These are phyloP conservation scores for Globisporangium rhizosaccharum DNA, from an alignment of 352 stramenopile species.

Conservation along the genomic window DNA sequence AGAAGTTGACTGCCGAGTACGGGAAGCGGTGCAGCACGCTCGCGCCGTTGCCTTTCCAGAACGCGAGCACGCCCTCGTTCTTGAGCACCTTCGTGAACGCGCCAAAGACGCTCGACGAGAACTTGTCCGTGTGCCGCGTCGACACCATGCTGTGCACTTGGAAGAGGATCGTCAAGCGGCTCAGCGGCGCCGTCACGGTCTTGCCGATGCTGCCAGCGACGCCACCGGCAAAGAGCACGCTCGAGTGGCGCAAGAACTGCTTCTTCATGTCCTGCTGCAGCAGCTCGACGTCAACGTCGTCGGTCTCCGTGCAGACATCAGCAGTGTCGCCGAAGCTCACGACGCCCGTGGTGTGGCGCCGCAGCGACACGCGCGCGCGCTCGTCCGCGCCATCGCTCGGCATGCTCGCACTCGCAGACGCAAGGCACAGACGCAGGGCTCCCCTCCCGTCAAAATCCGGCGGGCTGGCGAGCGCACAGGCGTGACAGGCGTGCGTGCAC, in stretches of 20 bases:
- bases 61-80: constrained; percentile 86
- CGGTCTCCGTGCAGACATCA: constrained; percentile 74
- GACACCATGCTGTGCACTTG: constrained; percentile 96
- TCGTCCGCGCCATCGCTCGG: constrained; percentile 11
- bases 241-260: constrained; percentile 70
- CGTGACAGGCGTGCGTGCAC: too few relatives aligned
- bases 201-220: constrained; percentile 95
- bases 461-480: neutral
- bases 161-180: constrained; percentile 94
- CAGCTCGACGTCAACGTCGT: constrained; percentile 71
- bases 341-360: constrained; percentile 73
- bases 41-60: constrained; percentile 96
- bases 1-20: constrained; percentile 97
- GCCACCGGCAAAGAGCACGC: constrained; percentile 84
- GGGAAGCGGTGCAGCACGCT: constrained; percentile 95
- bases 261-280: constrained; percentile 64
- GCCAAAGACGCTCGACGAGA: constrained; percentile 60
- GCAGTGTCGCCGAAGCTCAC: constrained; percentile 75
- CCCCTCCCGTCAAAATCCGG: constrained; percentile 10
- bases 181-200: constrained; percentile 93
- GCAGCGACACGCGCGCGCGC: constrained; percentile 40
- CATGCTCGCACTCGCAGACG: constrained; percentile 1
- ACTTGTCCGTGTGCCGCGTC: constrained; percentile 79
- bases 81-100: constrained; percentile 91
- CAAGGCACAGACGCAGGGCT: neutral